Base-by-base conservation (phyloP, 371 early-diverging fungal species). In the Rhizomucor pusillus region DNA sequence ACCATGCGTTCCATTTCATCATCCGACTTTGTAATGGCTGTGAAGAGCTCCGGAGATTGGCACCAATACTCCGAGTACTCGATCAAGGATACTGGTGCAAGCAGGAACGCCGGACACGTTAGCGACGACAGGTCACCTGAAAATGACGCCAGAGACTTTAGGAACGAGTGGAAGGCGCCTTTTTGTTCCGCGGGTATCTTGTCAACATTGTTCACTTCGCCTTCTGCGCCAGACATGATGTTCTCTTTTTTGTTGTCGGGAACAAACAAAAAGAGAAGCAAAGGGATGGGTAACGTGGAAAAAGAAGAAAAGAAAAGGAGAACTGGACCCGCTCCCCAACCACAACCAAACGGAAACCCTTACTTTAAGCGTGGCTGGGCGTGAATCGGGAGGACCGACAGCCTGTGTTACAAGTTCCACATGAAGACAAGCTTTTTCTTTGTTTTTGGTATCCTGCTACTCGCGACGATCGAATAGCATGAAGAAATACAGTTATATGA, bases 21-120 rank as follows among this genome's bases (percentile, higher is more conserved):
- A 37, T 71, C 71, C 39, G 81, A 75, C 59, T 73, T 62, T 1
- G 86, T 66, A 52, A 88, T 86, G 52, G 82, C 83, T 9, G 84
- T 76, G 59, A 90, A 79, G 11, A 87, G 73, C 44, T 86, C 78
- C 46, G 90, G 90, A 44, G 87, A 86, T 56, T 88, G 87, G 53
- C 82, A 73, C 85, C 87, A 80, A 64, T 86, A 87, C 36, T 85
- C 82, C 86, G 86, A 81, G 71, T 90, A 90, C 60, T 90, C 90
- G 35, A 87, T 81, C 50, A 90, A 71, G 51, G 86, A 85, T 14
- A 81, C 79, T 36, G 88, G 87, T 45, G 80, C 85, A 13, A 90
- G 70, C 9, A 90, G 59, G 58, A 89, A 89, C 14, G 89, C 80
- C 47, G 90, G 90, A 60, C 88, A 88, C 7, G 89, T 88, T 44